These are phyloP conservation scores for Fusarium siculi DNA, from an alignment of 2,329 filamentous ascomycete genomes.

Conservation along the genomic window DNA sequence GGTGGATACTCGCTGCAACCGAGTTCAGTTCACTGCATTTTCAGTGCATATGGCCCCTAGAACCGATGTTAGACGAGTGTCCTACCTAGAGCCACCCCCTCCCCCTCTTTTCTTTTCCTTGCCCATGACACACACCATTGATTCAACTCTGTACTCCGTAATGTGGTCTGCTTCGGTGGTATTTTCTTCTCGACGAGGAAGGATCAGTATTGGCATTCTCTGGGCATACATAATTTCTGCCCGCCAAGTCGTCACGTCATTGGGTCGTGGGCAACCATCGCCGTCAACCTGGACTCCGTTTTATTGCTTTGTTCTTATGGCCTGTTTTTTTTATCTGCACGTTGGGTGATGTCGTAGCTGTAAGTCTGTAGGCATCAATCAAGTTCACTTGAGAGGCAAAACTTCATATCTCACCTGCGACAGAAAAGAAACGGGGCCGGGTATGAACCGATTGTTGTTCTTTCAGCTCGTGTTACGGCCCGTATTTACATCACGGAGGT, in stretches of 20 bases:
- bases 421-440: conserved; percentile 10
- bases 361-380: neutral
- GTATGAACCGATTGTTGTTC: conserved; percentile 6
- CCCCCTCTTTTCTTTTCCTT: neutral
- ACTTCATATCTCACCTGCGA: neutral
- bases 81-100: conserved; percentile 8
- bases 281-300: conserved; percentile 4
- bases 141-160: neutral
- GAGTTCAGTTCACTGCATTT: conserved; percentile 5
- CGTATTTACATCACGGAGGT: conserved; percentile 20
- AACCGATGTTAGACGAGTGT: conserved; percentile 40
- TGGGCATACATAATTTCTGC: conserved; percentile 35
- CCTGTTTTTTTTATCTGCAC: conserved; percentile 28
- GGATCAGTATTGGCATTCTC: conserved; percentile 36
- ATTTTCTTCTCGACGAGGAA: conserved; percentile 21
- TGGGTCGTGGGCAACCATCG: conserved; percentile 17
- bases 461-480: neutral
- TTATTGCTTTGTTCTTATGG: conserved; percentile 23
- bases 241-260: conserved; percentile 26
- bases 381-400: neutral
- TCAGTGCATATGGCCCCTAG: conserved; percentile 23
- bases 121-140: conserved; percentile 21
- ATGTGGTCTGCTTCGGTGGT: conserved; percentile 14
- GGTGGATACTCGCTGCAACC: conserved; percentile 25
- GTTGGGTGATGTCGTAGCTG: conserved; percentile 4